A percentile compares a stretch with the other conserved stretches of the same genome.
phyloP scores from a whole-genome alignment of 768 basidiomycete genomes.

The Macrocybe gigantea region DNA sequence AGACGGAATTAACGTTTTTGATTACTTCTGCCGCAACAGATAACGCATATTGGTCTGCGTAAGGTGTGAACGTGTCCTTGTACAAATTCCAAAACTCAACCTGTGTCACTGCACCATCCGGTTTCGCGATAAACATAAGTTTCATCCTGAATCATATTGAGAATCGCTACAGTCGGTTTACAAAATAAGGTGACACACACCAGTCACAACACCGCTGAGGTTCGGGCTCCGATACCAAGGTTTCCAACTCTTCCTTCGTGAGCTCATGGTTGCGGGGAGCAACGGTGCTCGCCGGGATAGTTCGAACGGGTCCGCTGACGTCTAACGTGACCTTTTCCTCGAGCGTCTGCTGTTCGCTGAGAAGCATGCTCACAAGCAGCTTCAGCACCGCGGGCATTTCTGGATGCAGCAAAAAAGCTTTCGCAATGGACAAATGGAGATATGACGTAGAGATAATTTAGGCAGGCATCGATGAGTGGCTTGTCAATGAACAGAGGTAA shows the following conservation, averaged over 20 bases:
- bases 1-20: slow-evolving; percentile 83
- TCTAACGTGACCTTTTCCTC: slow-evolving; percentile 63
- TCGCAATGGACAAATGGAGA: slow-evolving; percentile 73
- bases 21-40: slow-evolving; percentile 91
- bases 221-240: slow-evolving; percentile 52
- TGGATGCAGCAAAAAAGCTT: slow-evolving; percentile 67
- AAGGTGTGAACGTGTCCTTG: slow-evolving; percentile 70
- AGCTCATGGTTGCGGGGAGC: slow-evolving; percentile 57
- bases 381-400: slow-evolving; percentile 67
- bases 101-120: slow-evolving; percentile 82
- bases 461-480: slow-evolving; percentile 58
- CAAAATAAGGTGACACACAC: slow-evolving; percentile 29
- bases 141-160: slow-evolving; percentile 65
- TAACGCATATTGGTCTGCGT: slow-evolving; percentile 49
- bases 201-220: slow-evolving; percentile 83
- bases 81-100: slow-evolving; percentile 96
- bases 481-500: slow-evolving; percentile 70
- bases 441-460: slow-evolving; percentile 75
- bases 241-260: slow-evolving; percentile 62
- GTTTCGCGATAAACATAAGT: slow-evolving; percentile 72
- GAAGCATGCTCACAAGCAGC: slow-evolving; percentile 59
- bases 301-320: slow-evolving; percentile 53
- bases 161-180: not conserved
- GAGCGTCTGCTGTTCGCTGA: slow-evolving; percentile 55
- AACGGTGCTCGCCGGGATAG: slow-evolving; percentile 46